A percentile compares a stretch with the other conserved stretches of the same genome.
Conservation (phyloP, 176 grass and related monocot genomes). For the Cenchrus purpureus region DNA sequence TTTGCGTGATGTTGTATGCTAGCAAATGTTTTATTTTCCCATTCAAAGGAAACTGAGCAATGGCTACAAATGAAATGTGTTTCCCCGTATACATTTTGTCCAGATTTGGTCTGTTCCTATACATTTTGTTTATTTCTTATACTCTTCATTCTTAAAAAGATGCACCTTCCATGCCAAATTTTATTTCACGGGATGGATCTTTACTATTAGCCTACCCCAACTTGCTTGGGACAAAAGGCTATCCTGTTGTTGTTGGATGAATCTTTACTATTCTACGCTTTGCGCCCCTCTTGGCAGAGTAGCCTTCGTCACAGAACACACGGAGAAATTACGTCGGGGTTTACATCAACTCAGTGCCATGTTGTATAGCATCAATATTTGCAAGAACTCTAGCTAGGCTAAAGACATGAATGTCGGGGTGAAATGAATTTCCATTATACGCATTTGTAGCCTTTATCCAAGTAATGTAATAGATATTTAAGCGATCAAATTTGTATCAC, state of each 20-base stretch:
- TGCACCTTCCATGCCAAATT: too few species aligned
- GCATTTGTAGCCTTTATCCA: not conserved
- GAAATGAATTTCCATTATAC: not conserved
- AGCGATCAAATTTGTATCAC: too few species aligned
- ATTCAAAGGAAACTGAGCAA: not conserved
- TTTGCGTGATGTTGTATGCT: not conserved
- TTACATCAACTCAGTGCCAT: not conserved
- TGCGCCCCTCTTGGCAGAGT: too few species aligned
- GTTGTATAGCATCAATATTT: not conserved
- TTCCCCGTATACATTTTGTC: not conserved
- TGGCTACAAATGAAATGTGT: not conserved
- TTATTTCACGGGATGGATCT: too few species aligned
- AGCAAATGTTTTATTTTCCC: not conserved
- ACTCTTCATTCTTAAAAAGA: too few species aligned
- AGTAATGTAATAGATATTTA: too few species aligned
- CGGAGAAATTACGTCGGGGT: not conserved
- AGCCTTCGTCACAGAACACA: not conserved
- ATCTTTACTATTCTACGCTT: not conserved
- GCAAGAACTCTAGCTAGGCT: not conserved
- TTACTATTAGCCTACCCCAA: too few species aligned
- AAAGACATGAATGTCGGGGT: not conserved
- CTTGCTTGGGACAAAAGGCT: too few species aligned
- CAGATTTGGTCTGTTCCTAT: not conserved
- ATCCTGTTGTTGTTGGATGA: too few species aligned
- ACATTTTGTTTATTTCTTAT: not conserved